These are phyloP conservation scores for Lichtheimia ornata DNA, from an alignment of 371 early-diverging fungal species.

Conservation along the genomic window DNA sequence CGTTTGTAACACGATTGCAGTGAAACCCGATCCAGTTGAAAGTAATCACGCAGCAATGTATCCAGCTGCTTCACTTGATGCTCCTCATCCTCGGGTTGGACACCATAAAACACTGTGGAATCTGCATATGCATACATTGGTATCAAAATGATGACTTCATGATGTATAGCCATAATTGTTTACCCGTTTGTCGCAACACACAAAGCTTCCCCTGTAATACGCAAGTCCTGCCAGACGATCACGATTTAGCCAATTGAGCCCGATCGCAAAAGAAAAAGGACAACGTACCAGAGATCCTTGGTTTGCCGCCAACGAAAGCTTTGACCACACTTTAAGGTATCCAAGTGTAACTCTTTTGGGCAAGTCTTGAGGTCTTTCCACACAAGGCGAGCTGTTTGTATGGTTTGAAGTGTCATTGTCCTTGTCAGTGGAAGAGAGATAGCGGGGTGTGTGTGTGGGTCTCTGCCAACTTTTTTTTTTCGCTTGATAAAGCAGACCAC, in stretches of 20 bases:
- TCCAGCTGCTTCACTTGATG: conserved; percentile 9
- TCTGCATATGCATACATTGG: conserved; percentile 9
- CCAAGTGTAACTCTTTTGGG: conserved; percentile 73
- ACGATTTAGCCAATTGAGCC: conserved; percentile 2
- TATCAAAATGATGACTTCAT: too few species aligned
- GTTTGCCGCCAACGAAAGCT: conserved; percentile 83
- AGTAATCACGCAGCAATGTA: conserved; percentile 61
- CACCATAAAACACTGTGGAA: conserved; percentile 32
- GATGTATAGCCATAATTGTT: background rate
- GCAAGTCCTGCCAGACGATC: conserved; percentile 31
- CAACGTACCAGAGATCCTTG: conserved; percentile 31
- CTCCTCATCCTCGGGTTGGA: conserved; percentile 18
- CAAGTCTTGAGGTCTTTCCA: conserved; percentile 66
- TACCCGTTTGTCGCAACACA: conserved; percentile 30
- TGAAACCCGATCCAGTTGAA: conserved; percentile 71
- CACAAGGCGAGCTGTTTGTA: background rate
- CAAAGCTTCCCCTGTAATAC: conserved; percentile 33
- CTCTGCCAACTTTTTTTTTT: too few species aligned
- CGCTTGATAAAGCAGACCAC: too few species aligned
- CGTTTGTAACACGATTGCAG: conserved; percentile 60
- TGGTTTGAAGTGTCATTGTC: too few species aligned
- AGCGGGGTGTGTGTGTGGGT: too few species aligned
- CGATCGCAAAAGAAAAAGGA: conserved; percentile 22
- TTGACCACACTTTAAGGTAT: conserved; percentile 87
- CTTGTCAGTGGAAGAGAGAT: too few species aligned